These are phyloP conservation scores for Candida mattraensis DNA, from an alignment of 805 yeast genomes.

Conservation along the genomic window DNA sequence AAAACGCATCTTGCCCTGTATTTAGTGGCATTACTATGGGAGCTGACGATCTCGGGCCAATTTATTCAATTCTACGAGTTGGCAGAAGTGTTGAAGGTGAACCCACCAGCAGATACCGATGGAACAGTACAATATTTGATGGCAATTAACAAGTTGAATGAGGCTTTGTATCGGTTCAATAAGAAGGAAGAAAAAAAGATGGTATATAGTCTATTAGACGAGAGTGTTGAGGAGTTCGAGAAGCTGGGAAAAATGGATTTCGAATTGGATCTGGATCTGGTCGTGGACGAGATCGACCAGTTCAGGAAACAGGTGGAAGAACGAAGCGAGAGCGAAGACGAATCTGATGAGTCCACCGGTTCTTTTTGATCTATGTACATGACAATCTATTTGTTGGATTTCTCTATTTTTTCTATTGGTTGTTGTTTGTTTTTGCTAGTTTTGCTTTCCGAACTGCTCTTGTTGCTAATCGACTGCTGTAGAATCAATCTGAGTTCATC, in stretches of 20 bases:
- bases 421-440: no score
- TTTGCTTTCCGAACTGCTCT: background rate
- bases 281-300: constrained; percentile 3
- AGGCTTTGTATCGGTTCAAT: constrained; percentile 17
- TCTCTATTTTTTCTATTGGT: no score
- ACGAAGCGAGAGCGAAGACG: constrained; percentile 2
- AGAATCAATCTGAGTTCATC: constrained; percentile 53
- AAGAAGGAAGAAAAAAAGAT: constrained; percentile 6
- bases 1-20: constrained; percentile 41
- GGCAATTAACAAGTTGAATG: constrained; percentile 25
- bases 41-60: constrained; percentile 37
- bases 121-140: constrained; percentile 40
- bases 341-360: constrained; percentile 2
- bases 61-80: constrained; percentile 36
- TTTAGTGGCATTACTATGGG: constrained; percentile 43
- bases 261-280: constrained; percentile 7
- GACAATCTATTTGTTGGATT: no score
- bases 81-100: constrained; percentile 38
- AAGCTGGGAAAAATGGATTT: constrained; percentile 10
- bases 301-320: constrained; percentile 7
- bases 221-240: constrained; percentile 10
- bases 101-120: constrained; percentile 43
- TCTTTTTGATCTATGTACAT: no score
- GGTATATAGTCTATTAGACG: constrained; percentile 6
- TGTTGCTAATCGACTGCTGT: constrained; percentile 19